Conservation (phyloP, 495 filamentous ascomycete species). For the Xylaria acuta region DNA sequence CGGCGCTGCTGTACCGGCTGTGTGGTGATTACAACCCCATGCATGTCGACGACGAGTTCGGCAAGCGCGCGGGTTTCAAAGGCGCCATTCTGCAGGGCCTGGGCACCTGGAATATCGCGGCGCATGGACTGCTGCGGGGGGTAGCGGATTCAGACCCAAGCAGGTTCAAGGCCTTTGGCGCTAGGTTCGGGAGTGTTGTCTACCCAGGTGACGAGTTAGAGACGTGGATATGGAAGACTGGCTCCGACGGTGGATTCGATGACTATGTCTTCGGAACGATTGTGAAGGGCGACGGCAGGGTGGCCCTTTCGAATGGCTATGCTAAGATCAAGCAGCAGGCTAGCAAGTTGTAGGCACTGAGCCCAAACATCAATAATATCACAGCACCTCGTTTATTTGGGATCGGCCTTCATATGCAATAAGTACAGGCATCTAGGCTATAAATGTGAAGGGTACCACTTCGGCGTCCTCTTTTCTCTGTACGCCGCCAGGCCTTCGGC, state of each 20-base stretch:
- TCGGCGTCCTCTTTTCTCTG: slow-evolving; percentile 37
- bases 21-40: slow-evolving; percentile 45
- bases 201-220: slow-evolving; percentile 43
- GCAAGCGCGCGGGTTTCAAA: slow-evolving; percentile 37
- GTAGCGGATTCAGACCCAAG: slow-evolving; percentile 34
- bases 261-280: slow-evolving; percentile 40
- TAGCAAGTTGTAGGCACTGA: slow-evolving; percentile 25
- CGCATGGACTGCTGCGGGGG: slow-evolving; percentile 37
- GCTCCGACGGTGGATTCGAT: slow-evolving; percentile 30
- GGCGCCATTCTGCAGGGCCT: slow-evolving; percentile 39
- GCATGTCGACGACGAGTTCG: slow-evolving; percentile 42
- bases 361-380: neutral
- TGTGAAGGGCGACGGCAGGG: slow-evolving; percentile 36
- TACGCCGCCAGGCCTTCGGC: slow-evolving; percentile 37
- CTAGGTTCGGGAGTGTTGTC: slow-evolving; percentile 41
- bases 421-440: neutral
- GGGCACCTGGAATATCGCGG: slow-evolving; percentile 44
- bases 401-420: neutral
- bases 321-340: slow-evolving; percentile 23
- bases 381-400: neutral
- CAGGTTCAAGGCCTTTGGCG: slow-evolving; percentile 37
- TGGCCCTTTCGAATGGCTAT: slow-evolving; percentile 34
- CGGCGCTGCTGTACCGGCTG: slow-evolving; percentile 40
- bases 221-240: slow-evolving; percentile 40
- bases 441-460: too few relatives aligned